These are phyloP conservation scores for Litchi chinensis DNA, from an alignment of 345 rosid genomes.

Conservation along the genomic window DNA sequence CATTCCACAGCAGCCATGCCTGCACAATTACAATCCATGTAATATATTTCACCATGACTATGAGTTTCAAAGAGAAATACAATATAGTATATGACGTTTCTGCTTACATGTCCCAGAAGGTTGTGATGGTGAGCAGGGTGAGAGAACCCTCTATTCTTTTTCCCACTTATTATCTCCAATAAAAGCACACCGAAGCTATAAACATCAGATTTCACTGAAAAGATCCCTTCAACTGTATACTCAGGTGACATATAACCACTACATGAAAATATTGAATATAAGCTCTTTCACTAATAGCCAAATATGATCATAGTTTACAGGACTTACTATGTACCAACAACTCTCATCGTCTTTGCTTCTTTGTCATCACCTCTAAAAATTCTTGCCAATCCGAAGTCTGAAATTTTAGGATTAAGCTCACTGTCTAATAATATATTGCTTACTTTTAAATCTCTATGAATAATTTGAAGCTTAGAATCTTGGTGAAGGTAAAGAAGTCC, in stretches of 20 bases:
- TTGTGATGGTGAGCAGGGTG: conserved; percentile 3
- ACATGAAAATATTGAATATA: not conserved
- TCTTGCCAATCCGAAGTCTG: too few species aligned
- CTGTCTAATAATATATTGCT: too few species aligned
- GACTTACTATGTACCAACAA: not conserved
- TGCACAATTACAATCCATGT: not conserved
- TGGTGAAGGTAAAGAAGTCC: conserved; percentile 18
- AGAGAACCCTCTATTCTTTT: not conserved
- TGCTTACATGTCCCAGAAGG: conserved; percentile 24
- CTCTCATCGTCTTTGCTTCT: too few species aligned
- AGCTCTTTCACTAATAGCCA: not conserved
- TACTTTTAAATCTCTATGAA: too few species aligned
- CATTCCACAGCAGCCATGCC: conserved; percentile 27
- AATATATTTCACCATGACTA: not conserved
- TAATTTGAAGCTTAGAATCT: not conserved
- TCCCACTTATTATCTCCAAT: too few species aligned
- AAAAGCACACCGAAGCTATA: too few species aligned
- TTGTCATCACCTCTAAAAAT: too few species aligned
- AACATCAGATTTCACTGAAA: too few species aligned
- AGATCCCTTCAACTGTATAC: conserved; percentile 5
- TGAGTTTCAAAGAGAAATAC: not conserved
- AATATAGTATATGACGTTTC: not conserved
- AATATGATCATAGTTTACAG: not conserved
- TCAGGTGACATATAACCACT: conserved; percentile 20
- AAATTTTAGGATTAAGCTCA: too few species aligned